Evolutionary conservation across 495 filamentous ascomycete species (phyloP).

Genomic region (Penicillium goetzii): DNA sequence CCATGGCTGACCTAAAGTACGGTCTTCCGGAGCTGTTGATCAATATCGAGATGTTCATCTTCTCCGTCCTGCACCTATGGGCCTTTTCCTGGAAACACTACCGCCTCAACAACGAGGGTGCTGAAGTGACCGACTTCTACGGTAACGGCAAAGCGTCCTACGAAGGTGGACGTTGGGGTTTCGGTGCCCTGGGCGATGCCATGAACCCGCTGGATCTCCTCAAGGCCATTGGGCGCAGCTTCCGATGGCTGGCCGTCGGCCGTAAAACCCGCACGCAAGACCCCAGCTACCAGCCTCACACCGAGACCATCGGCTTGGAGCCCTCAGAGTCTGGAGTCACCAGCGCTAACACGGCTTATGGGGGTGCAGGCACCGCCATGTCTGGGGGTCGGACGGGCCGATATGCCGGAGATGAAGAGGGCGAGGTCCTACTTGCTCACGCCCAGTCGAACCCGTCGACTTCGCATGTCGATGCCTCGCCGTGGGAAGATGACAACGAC

Average conservation of each 20-base stretch:
- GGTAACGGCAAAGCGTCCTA: conserved; percentile 56
- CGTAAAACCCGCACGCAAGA: conserved; percentile 59
- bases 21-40: conserved; percentile 79
- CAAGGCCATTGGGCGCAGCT: conserved; percentile 75
- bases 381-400: conserved; percentile 29
- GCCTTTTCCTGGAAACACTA: conserved; percentile 81
- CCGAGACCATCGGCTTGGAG: conserved; percentile 40
- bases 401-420: conserved; percentile 42
- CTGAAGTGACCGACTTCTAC: conserved; percentile 51
- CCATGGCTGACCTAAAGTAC: conserved; percentile 75
- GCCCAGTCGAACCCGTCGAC: conserved; percentile 45
- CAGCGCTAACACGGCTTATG: conserved; percentile 37
- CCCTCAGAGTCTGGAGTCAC: conserved; percentile 21
- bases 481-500: conserved; percentile 28
- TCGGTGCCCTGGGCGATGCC: conserved; percentile 67
- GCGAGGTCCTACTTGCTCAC: conserved; percentile 43
- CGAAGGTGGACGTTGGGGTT: conserved; percentile 64
- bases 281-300: conserved; percentile 49
- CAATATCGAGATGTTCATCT: conserved; percentile 87
- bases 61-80: conserved; percentile 77
- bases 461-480: conserved; percentile 21
- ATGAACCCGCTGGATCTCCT: conserved; percentile 85
- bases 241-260: conserved; percentile 81
- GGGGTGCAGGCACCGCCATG: conserved; percentile 33
- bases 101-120: conserved; percentile 36